phyloP scores from a whole-genome alignment of 768 basidiomycete genomes.

The Podaxis sp. region DNA sequence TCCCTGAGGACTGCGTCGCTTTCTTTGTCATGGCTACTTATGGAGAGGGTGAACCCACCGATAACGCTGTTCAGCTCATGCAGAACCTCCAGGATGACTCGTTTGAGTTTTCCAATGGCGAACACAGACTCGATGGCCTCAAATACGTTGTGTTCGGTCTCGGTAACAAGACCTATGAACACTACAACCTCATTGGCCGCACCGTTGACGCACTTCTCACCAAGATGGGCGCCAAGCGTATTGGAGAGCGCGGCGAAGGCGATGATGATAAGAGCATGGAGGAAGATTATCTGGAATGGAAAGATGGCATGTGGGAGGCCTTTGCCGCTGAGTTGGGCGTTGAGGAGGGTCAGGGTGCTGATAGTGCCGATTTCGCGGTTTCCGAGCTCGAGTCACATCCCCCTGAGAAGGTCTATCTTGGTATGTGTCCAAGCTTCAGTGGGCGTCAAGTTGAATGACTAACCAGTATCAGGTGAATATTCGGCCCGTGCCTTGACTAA shows the following conservation, averaged over 20 bases:
- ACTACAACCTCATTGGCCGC: constrained; percentile 89
- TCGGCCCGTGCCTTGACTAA: constrained; percentile 91
- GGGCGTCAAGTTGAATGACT: constrained; percentile 16
- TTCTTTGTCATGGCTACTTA: constrained; percentile 99
- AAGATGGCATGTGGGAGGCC: constrained; percentile 94
- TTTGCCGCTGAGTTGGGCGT: constrained; percentile 82
- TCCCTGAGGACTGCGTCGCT: constrained; percentile 84
- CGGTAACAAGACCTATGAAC: constrained; percentile 93
- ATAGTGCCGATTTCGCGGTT: constrained; percentile 91
- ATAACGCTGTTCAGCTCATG: constrained; percentile 94
- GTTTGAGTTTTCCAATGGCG: constrained; percentile 84
- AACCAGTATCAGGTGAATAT: constrained; percentile 67
- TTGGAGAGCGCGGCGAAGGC: constrained; percentile 91
- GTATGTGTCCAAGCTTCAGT: constrained; percentile 38
- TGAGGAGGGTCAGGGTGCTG: constrained; percentile 95
- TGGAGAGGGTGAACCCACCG: constrained; percentile 98
- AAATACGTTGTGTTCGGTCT: constrained; percentile 95
- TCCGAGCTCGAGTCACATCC: constrained; percentile 76
- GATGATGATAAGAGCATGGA: constrained; percentile 99
- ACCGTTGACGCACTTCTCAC: constrained; percentile 71
- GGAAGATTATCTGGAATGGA: constrained; percentile 99
- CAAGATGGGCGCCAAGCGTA: constrained; percentile 79
- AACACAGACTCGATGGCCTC: constrained; percentile 73
- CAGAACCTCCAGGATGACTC: constrained; percentile 86
- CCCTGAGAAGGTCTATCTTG: constrained; percentile 89